Base-by-base conservation (phyloP, 305 asterid genomes). In the Ajuga reptans region DNA sequence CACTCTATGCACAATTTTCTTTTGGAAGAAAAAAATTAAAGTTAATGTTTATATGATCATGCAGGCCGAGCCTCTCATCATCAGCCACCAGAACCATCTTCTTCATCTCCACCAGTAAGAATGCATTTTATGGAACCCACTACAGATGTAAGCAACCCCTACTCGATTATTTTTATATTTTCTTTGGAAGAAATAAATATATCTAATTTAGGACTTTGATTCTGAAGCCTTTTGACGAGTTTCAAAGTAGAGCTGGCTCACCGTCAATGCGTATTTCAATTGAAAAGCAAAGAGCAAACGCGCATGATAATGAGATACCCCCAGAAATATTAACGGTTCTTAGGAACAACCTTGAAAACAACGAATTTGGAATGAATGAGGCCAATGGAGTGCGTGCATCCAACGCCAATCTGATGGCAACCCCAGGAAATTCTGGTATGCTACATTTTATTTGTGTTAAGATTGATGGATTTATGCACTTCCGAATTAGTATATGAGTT, bases 341-440 rank as follows among this genome's bases (percentile, higher is more conserved):
- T 42, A 76, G 79, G 68, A 72, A 76, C 77, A 81, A 81, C 73
- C 81, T 75, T 37, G 71, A 18, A 41, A 78, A 33, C 66, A 72
- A 71, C 5, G 79, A 72, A 29, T 75, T 64, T 61, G 73, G 75
- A 73, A 10, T 53, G 39, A 47, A 63, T 6, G 87, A 64, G 33
- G 73, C 79, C 57, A 75, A 83, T 63, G 86, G 79, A 75, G 68
- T 50, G 59, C 72, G 59, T 66, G 74, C 81, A 46, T 69, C 78
- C 63, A 73, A 62, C 41, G 56, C 61, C 75, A 84, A 89, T 71
- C 75, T 68, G 66, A 80, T 84, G 85, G 80, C 76, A 74, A 83
- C 94, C 36, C 97, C 96, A 8, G 83, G 81, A 83, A 77, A 79
- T 74, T 87, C 93, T 36, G 91, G 97, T 92, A 84, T 31, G 51